phyloP scores from a whole-genome alignment of 176 grass and related monocot genomes.

The Cenchrus americanus region DNA sequence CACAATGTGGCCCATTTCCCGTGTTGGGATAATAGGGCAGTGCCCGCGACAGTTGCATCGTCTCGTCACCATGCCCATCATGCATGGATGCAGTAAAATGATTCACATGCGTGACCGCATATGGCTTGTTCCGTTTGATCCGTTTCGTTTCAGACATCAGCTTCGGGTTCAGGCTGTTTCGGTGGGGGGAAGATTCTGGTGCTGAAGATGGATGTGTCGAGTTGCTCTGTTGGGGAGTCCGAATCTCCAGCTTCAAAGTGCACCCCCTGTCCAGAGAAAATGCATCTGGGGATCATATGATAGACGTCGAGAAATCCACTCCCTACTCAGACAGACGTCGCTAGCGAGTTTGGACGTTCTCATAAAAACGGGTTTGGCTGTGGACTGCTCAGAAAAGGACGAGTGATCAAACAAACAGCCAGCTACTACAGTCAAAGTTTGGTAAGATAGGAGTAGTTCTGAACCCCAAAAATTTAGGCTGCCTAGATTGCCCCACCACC shows the following conservation, averaged over 20 bases:
- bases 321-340: neutral
- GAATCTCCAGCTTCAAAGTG: constrained; percentile 22
- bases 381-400: neutral
- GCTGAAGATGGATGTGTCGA: neutral
- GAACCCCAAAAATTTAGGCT: constrained; percentile 38
- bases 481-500: constrained; percentile 43
- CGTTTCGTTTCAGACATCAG: constrained; percentile 37
- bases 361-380: neutral
- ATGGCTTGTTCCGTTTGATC: constrained; percentile 18
- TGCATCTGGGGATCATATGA: constrained; percentile 9
- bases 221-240: neutral
- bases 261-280: neutral
- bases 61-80: constrained; percentile 1
- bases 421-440: constrained; percentile 31
- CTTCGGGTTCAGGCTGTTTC: constrained; percentile 24
- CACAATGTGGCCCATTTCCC: constrained; percentile 31
- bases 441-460: constrained; percentile 37
- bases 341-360: neutral
- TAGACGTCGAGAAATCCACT: constrained; percentile 4
- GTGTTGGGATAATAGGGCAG: constrained; percentile 32
- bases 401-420: constrained; percentile 15
- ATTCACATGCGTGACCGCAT: constrained; percentile 36
- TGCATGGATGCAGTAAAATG: constrained; percentile 36
- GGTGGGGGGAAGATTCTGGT: constrained; percentile 23
- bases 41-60: neutral